Percentiles rank a stretch among this genome's conserved stretches.
Conservation (phyloP, 805 yeast species). For the Pichia deserticola region DNA sequence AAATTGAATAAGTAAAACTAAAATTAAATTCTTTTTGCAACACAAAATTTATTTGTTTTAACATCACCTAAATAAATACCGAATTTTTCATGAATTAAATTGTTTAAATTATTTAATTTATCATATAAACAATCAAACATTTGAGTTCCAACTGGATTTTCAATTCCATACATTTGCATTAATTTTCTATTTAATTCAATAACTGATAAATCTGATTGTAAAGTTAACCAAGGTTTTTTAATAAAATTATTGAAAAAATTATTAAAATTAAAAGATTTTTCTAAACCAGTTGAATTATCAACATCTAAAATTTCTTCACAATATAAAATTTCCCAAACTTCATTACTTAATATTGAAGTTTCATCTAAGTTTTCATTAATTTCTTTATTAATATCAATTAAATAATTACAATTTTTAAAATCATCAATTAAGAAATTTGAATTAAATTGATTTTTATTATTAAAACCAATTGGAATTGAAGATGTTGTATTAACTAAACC, state of each 20-base stretch:
- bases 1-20: background rate
- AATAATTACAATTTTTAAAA: conserved; percentile 51
- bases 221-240: conserved; percentile 9
- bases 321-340: conserved; percentile 40
- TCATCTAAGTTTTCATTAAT: conserved; percentile 33
- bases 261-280: conserved; percentile 1
- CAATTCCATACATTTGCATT: conserved; percentile 15
- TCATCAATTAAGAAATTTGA: conserved; percentile 44
- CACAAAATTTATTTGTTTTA: conserved; percentile 8
- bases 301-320: conserved; percentile 49
- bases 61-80: conserved; percentile 6
- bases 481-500: conserved; percentile 33
- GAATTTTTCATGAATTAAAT: background rate
- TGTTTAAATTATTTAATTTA: background rate
- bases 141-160: conserved; percentile 8
- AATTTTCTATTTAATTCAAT: conserved; percentile 15
- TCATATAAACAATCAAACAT: conserved; percentile 9
- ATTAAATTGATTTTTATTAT: conserved; percentile 65
- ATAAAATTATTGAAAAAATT: background rate
- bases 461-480: conserved; percentile 56
- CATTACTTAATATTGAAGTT: conserved; percentile 13
- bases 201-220: conserved; percentile 10
- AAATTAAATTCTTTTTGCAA: conserved; percentile 7
- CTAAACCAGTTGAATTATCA: conserved; percentile 45
- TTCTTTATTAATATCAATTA: conserved; percentile 54